These are phyloP conservation scores for Pseudogymnoascus sp. DNA, from an alignment of 2,329 filamentous ascomycete species.

Conservation along the genomic window DNA sequence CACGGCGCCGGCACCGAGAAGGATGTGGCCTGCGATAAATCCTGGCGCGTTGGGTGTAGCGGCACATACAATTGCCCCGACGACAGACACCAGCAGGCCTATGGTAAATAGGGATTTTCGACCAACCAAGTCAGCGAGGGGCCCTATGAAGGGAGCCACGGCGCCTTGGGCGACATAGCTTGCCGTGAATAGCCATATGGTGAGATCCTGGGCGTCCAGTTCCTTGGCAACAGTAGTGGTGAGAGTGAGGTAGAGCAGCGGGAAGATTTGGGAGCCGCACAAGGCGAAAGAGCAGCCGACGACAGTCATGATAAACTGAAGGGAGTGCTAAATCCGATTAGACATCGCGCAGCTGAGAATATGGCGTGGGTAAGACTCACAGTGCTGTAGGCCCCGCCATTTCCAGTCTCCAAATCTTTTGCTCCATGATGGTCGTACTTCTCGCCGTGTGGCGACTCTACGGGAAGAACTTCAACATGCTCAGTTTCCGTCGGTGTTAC, in stretches of 20 bases:
- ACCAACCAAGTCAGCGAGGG: conserved; percentile 18
- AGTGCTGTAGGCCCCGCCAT: conserved; percentile 1
- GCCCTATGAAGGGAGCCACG: conserved; percentile 19
- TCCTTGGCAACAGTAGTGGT: conserved; percentile 6
- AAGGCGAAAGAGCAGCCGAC: conserved; percentile 13
- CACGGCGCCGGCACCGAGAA: conserved; percentile 11
- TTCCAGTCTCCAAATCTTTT: neutral
- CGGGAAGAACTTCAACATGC: neutral
- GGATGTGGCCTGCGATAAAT: conserved; percentile 12
- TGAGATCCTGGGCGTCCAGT: conserved; percentile 10
- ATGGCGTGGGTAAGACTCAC: neutral
- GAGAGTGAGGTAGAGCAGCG: neutral
- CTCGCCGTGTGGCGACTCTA: neutral
- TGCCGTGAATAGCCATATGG: conserved; percentile 16
- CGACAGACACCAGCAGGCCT: conserved; percentile 14
- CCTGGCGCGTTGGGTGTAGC: conserved; percentile 14
- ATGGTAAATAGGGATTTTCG: conserved; percentile 15
- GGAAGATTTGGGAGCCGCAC: conserved; percentile 12
- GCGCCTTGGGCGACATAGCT: conserved; percentile 15
- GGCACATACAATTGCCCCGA: conserved; percentile 16
- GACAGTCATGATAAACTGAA: conserved; percentile 12
- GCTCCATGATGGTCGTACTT: neutral
- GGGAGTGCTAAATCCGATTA: neutral
- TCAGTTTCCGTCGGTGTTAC: neutral
- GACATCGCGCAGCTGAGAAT: neutral